Conservation (phyloP, 2,329 filamentous ascomycete genomes). For the Clathrospora elynae region DNA sequence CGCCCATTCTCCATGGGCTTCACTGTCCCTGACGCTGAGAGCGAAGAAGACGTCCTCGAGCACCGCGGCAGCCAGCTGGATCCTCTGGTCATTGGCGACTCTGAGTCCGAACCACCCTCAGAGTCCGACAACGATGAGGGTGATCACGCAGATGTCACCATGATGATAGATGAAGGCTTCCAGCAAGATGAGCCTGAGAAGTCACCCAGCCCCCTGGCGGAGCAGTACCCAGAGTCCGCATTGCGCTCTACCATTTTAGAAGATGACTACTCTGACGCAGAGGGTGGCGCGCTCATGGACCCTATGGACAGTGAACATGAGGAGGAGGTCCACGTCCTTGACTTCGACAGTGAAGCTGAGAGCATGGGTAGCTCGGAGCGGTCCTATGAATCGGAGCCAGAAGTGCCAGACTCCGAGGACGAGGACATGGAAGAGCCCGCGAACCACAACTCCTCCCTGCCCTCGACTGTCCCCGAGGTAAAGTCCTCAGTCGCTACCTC, state of each 20-base stretch:
- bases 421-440: constrained; percentile 3
- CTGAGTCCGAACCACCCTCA: constrained; percentile 22
- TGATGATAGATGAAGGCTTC: constrained; percentile 15
- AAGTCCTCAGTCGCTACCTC: background rate
- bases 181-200: constrained; percentile 3
- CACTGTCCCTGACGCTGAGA: constrained; percentile 40
- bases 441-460: background rate
- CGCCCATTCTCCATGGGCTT: constrained; percentile 34
- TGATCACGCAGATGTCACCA: constrained; percentile 13
- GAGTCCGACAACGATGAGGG: constrained; percentile 10
- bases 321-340: constrained; percentile 7
- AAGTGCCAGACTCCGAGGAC: constrained; percentile 11
- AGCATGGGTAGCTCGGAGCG: constrained; percentile 15
- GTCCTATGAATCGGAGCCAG: constrained; percentile 10
- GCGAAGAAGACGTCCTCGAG: constrained; percentile 29
- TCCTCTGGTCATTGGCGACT: constrained; percentile 40
- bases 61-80: constrained; percentile 34
- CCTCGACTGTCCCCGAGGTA: background rate
- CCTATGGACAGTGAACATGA: constrained; percentile 3
- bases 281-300: constrained; percentile 1
- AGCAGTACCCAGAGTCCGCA: constrained; percentile 7
- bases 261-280: constrained; percentile 7
- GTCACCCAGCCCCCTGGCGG: background rate
- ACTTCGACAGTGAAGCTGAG: constrained; percentile 18
- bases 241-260: constrained; percentile 4